Base-by-base conservation (phyloP, 2,329 filamentous ascomycete genomes). In the Diaporthe aspalathi region DNA sequence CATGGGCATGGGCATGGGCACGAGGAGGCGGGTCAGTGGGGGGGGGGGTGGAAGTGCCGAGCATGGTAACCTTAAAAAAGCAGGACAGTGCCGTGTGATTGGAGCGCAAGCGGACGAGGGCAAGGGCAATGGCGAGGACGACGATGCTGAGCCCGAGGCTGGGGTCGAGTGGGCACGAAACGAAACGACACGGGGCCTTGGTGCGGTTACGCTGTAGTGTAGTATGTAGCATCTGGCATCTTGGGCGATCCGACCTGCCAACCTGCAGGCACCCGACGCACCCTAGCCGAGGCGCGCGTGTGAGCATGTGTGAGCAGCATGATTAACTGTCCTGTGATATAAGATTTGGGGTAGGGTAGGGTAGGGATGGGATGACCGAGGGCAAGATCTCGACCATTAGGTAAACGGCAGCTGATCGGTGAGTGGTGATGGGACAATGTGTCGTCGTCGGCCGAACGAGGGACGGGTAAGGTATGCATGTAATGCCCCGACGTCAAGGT, bases 201-300 rank as follows among this genome's bases (percentile, higher is more conserved):
- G 60, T 63, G 60, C 29, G 35, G n/a, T n/a, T n/a, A n/a, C n/a
- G 57, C 49, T 43, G 27, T 63, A 35, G 57, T 63, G 57, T 49
- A 63, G 57, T 27, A 63, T 63, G 57, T 49, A 63, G 57, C 40
- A 63, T 63, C n/a, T 49, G 40, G 27, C 40, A 63, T 63, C 11
- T 35, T 32, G 17, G 40, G 57, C 40, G 9, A 47, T 47, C 38
- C 40, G 45, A 12, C 27, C 24, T n/a, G 40, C 17, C 32, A 56
- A 5, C 32, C 32, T 32, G 27, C 27, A 11, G 27, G 54, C 54
- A 60, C 1, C 35, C 38, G 35, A 60, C 38, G 7, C 5, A 7
- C n/a, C 38, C 17, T 47, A 62, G 57, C 57, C 57, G 57, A 63
- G 57, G 57, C 56, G 56, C 40, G 40, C 38, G 56, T 49, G 57